Evolutionary conservation across 768 basidiomycete genomes (phyloP), one percentile per base, ranked within the genome.

Genomic region (Rhodotorula graminis): DNA sequence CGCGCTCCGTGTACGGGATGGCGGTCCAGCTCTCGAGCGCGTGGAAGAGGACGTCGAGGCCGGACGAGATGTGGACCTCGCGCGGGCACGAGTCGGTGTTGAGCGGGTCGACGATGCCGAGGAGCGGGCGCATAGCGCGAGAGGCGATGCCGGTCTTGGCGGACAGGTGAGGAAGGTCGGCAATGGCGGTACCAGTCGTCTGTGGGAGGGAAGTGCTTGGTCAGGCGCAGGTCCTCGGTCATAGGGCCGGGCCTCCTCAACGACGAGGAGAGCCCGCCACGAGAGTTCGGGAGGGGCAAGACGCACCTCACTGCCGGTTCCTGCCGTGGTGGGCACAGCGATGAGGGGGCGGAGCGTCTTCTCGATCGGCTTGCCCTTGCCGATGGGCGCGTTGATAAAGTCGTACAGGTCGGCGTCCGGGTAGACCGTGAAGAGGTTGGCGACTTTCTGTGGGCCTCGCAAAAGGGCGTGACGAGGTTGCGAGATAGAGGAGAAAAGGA

Each of bases 81-180:
- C 87, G 88, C 7, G 95, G 91, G 80, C 95, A 97, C 15, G 72
- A 72, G 56, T 77, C 78, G 3, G 94, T 97, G 83, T 95, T 96
- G 75, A 88, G 84, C 3, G 92, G 90, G 79, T 98, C 95, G 29
- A 87, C 85, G 75, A 93, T 87, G 44, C 92, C 95, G 33, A 98
- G 84, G 3, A 88, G 85, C 0, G 95, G 95, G 74, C 94, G 92
- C 82, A 98, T 82, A 8, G 93, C 92, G 50, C 94, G 87, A 79
- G 86, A 93, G 0, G 95, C 90, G 76, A 98, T 98, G 57, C 95
- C 95, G 23, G 95, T 97, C 84, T 97, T 97, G 86, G 97, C 96
- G 11, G 89, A 87, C 0, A 92, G 93, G 0, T 94, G 91, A 57
- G 96, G 92, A 78, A 94, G 91, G 66, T 83, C 81, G 40, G 96